phyloP scores from a whole-genome alignment of 805 yeast species.

The Candida tibetensis region DNA sequence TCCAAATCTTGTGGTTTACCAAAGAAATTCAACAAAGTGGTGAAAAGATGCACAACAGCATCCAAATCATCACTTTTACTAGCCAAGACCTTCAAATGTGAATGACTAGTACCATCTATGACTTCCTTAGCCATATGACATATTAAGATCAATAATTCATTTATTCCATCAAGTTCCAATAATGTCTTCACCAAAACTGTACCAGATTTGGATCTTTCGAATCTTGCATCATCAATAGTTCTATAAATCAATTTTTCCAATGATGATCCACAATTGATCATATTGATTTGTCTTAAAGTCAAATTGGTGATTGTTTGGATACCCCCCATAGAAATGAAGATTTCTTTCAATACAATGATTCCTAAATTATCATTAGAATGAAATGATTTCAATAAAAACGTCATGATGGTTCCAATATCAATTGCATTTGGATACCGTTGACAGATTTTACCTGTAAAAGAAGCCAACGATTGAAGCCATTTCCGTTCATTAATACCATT shows the following conservation, averaged over 20 bases:
- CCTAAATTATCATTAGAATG: slow-evolving; percentile 58
- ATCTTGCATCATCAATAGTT: slow-evolving; percentile 60
- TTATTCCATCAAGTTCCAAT: slow-evolving; percentile 40
- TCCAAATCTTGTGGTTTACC: slow-evolving; percentile 32
- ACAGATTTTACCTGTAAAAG: slow-evolving; percentile 74
- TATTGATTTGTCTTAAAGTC: slow-evolving; percentile 59
- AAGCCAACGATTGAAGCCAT: slow-evolving; percentile 83
- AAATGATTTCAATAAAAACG: slow-evolving; percentile 59
- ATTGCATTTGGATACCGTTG: slow-evolving; percentile 49
- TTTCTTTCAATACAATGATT: slow-evolving; percentile 62
- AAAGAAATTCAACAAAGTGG: slow-evolving; percentile 56
- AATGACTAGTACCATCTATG: slow-evolving; percentile 29
- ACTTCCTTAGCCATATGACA: slow-evolving; percentile 46
- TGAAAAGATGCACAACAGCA: slow-evolving; percentile 62
- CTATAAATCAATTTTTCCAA: slow-evolving; percentile 53
- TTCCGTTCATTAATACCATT: slow-evolving; percentile 79
- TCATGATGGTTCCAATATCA: slow-evolving; percentile 60
- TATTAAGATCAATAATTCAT: slow-evolving; percentile 67
- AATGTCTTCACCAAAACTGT: slow-evolving; percentile 47
- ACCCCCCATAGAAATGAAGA: slow-evolving; percentile 75
- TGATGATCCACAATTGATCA: slow-evolving; percentile 62
- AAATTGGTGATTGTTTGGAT: slow-evolving; percentile 67
- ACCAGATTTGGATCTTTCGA: slow-evolving; percentile 46
- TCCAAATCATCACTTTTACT: slow-evolving; percentile 69
- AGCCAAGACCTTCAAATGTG: slow-evolving; percentile 69